phyloP scores from a whole-genome alignment of 192 early-diverging fungal species.

The Backusella circina region DNA sequence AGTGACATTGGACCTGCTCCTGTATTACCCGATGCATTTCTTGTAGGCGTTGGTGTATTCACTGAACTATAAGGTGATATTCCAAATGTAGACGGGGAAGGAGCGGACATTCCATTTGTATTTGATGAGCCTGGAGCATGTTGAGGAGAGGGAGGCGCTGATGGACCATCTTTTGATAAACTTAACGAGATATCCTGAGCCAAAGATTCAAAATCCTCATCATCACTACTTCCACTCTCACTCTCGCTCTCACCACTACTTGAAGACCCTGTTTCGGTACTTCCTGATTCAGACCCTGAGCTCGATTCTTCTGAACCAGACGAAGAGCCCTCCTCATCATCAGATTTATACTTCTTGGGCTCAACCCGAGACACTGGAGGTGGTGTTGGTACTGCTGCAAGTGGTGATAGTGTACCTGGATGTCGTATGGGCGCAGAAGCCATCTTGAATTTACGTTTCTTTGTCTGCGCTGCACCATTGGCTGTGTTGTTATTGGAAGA shows the following conservation, averaged over 20 bases:
- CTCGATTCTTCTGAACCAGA: conserved; percentile 1
- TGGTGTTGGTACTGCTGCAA: conserved; percentile 3
- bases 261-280: not conserved
- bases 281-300: not conserved
- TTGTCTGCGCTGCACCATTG: not conserved
- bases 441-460: conserved; percentile 22
- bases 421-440: conserved; percentile 20
- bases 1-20: conserved; percentile 13
- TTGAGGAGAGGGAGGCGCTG: conserved; percentile 8
- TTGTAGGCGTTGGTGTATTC: conserved; percentile 1
- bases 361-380: not conserved
- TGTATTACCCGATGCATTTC: not conserved
- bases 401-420: conserved; percentile 3
- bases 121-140: not conserved
- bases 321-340: not conserved
- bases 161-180: conserved; percentile 13
- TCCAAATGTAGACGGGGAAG: not conserved
- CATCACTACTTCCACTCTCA: conserved; percentile 13
- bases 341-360: conserved; percentile 11
- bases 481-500: not conserved
- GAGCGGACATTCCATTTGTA: not conserved
- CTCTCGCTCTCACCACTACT: conserved; percentile 8
- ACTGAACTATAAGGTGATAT: not conserved
- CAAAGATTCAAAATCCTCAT: conserved; percentile 20
- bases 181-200: conserved; percentile 11